Evolutionary conservation across 768 basidiomycete genomes (phyloP).

Genomic region (Amanita thiersii): DNA sequence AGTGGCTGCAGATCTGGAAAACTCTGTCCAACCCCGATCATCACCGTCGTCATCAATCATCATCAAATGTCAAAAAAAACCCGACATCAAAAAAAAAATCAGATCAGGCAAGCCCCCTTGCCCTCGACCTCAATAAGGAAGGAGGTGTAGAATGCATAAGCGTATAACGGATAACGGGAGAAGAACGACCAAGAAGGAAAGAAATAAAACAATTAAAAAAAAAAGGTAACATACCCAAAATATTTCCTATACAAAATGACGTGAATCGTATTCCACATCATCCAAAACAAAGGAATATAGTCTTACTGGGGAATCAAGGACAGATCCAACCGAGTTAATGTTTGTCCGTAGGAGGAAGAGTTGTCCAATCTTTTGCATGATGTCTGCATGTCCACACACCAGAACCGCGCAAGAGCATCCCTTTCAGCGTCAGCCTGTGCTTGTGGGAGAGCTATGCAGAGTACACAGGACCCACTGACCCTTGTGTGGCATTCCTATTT

Average conservation of each 20-base stretch:
- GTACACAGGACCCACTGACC: no score
- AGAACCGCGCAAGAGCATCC: slow-evolving; percentile 9
- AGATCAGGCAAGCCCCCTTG: no score
- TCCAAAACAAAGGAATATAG: slow-evolving; percentile 3
- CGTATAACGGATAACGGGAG: no score
- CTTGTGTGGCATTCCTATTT: slow-evolving; percentile 86
- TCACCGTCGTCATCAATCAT: neutral
- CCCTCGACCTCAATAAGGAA: no score
- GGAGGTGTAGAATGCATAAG: no score
- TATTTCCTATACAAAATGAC: slow-evolving; percentile 53
- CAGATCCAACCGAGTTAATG: slow-evolving; percentile 92
- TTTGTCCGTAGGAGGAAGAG: slow-evolving; percentile 90
- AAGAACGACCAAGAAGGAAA: no score
- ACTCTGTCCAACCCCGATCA: slow-evolving; percentile 39
- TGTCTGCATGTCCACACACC: slow-evolving; percentile 41
- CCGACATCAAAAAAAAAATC: neutral
- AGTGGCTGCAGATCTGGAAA: slow-evolving; percentile 93
- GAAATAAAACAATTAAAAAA: slow-evolving; percentile 1
- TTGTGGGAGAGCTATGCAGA: no score
- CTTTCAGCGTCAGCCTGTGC: slow-evolving; percentile 8
- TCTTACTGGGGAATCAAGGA: slow-evolving; percentile 90
- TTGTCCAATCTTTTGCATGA: slow-evolving; percentile 96
- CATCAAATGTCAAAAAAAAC: neutral
- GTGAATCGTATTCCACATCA: slow-evolving; percentile 2
- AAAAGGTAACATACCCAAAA: slow-evolving; percentile 66